Conservation (phyloP, 2,329 filamentous ascomycete genomes). For the Cryphonectria naterciae region DNA sequence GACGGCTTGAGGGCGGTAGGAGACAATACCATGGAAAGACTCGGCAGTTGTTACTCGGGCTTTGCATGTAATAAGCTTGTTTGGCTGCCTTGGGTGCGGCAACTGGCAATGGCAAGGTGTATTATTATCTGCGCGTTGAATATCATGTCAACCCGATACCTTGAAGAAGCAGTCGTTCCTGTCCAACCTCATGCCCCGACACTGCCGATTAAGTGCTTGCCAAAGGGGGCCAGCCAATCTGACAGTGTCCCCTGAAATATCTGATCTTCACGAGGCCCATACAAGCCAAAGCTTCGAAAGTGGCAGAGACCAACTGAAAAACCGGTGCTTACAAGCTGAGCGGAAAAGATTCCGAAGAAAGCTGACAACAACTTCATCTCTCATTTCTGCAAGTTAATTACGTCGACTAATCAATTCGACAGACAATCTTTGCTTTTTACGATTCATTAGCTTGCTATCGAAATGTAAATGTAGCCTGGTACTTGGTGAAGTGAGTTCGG, state of each 20-base stretch:
- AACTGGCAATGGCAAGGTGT: background rate
- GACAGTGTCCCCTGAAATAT: background rate
- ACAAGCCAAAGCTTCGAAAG: background rate
- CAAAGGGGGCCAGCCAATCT: background rate
- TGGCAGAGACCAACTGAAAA: background rate
- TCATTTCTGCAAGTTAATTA: background rate
- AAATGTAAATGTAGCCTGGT: background rate
- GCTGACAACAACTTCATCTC: background rate
- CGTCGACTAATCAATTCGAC: background rate
- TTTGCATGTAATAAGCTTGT: background rate
- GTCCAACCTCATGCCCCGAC: background rate
- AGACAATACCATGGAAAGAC: background rate
- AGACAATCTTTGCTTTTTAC: too few species aligned
- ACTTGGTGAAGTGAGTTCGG: background rate
- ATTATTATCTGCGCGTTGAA: background rate
- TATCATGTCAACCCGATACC: background rate
- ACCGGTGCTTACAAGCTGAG: background rate
- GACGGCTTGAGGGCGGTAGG: slow-evolving; percentile 14
- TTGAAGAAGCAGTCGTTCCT: background rate
- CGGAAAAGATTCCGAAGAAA: background rate
- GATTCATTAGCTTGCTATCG: background rate
- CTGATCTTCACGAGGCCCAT: background rate
- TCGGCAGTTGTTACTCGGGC: background rate
- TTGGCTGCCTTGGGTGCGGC: background rate
- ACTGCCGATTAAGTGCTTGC: background rate